phyloP scores from a whole-genome alignment of 192 early-diverging fungal species.

The Backusella sp. region DNA sequence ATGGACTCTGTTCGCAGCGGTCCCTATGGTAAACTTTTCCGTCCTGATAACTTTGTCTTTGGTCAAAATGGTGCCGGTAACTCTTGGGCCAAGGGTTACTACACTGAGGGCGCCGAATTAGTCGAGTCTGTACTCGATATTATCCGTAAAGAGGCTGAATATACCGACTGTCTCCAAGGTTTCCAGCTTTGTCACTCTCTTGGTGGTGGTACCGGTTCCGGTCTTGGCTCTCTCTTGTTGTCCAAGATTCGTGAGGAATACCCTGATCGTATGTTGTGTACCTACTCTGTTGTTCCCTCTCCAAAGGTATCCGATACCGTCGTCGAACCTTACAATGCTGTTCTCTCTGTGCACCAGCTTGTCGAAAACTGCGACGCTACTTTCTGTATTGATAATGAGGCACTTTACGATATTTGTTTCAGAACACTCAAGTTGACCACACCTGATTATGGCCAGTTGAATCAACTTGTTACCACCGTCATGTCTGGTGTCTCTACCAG shows the following conservation, averaged over 20 bases:
- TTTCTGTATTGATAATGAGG: conserved; percentile 99
- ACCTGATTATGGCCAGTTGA: conserved; percentile 91
- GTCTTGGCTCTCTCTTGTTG: conserved; percentile 68
- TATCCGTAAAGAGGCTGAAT: conserved; percentile 66
- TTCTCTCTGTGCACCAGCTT: conserved; percentile 94
- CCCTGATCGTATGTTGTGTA: conserved; percentile 73
- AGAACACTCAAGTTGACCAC: conserved; percentile 93
- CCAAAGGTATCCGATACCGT: conserved; percentile 87
- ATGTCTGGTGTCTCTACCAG: conserved; percentile 97
- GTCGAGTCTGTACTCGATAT: conserved; percentile 64
- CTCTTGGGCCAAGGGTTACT: conserved; percentile 91
- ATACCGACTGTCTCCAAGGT: conserved; percentile 66
- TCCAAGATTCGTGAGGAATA: conserved; percentile 78
- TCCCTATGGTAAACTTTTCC: conserved; percentile 58
- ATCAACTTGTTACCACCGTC: conserved; percentile 94
- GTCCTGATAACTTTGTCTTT: conserved; percentile 72
- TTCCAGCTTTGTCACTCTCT: conserved; percentile 76
- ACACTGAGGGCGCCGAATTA: conserved; percentile 76
- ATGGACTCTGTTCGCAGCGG: conserved; percentile 60
- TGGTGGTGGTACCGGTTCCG: conserved; percentile 72
- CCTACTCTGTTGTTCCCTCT: conserved; percentile 73
- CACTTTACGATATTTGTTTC: conserved; percentile 98
- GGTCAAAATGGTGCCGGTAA: conserved; percentile 83
- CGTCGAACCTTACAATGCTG: conserved; percentile 99
- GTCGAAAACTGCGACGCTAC: conserved; percentile 99